These are phyloP conservation scores for Penicillium angulare DNA, from an alignment of 495 filamentous ascomycete species.

Conservation along the genomic window DNA sequence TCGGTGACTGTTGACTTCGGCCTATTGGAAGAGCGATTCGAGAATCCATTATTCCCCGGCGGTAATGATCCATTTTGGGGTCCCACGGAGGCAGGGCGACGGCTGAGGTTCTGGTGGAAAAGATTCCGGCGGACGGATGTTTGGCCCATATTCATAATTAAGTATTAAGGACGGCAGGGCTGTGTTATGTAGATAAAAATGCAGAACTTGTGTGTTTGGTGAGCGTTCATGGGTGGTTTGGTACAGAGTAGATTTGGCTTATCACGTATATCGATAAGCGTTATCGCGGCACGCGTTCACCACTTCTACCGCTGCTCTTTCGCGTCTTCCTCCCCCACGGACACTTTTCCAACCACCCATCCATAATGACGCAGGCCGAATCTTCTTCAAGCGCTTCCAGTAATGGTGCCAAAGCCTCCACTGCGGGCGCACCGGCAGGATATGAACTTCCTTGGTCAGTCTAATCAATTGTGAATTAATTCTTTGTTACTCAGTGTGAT, in stretches of 20 bases:
- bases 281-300: conserved; percentile 21
- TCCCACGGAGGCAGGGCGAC: conserved; percentile 57
- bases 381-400: conserved; percentile 74
- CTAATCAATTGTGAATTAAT: conserved; percentile 3
- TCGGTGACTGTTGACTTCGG: conserved; percentile 40
- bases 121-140: conserved; percentile 65
- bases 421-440: conserved; percentile 57
- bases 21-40: conserved; percentile 29
- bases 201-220: background rate
- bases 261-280: too few relatives aligned
- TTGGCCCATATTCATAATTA: conserved; percentile 25
- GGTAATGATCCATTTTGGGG: conserved; percentile 22
- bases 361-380: conserved; percentile 57
- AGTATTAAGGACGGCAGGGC: background rate
- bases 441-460: conserved; percentile 92
- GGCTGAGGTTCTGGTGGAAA: conserved; percentile 68
- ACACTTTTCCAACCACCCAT: background rate
- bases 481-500: conserved; percentile 14
- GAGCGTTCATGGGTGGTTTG: background rate
- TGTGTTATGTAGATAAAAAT: background rate
- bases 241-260: too few relatives aligned
- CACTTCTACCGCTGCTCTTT: conserved; percentile 17
- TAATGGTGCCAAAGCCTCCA: conserved; percentile 62
- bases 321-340: conserved; percentile 25
- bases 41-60: conserved; percentile 15